Percentiles rank a stretch among this genome's conserved stretches.
phyloP scores from a whole-genome alignment of 2,329 filamentous ascomycete species.

The Ophiostoma perfectum region DNA sequence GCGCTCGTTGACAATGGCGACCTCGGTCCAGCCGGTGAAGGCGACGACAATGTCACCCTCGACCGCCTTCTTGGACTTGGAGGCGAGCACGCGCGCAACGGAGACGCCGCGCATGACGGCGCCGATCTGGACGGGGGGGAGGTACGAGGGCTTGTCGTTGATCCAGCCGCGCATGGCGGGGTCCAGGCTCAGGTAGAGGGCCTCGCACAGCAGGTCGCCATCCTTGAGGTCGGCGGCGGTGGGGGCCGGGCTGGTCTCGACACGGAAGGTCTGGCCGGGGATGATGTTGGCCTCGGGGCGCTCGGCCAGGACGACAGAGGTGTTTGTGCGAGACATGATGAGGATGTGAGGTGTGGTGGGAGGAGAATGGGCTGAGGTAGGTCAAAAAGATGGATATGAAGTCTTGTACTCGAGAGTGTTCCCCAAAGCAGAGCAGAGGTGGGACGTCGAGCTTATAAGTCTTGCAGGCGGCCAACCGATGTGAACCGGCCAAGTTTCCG shows the following conservation, averaged over 20 bases:
- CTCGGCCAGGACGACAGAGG: slow-evolving; percentile 55
- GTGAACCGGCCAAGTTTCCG: slow-evolving; percentile 3
- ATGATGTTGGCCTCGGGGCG: slow-evolving; percentile 57
- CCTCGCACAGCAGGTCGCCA: slow-evolving; percentile 48
- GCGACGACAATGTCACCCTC: slow-evolving; percentile 49
- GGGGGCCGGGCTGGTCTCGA: slow-evolving; percentile 48
- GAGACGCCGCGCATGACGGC: slow-evolving; percentile 54
- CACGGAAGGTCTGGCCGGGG: slow-evolving; percentile 59
- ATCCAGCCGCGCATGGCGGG: slow-evolving; percentile 61
- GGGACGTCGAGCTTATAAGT: slow-evolving; percentile 6
- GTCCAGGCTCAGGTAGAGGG: slow-evolving; percentile 54
- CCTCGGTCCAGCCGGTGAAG: slow-evolving; percentile 53
- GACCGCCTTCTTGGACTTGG: slow-evolving; percentile 42
- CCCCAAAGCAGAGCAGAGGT: background rate
- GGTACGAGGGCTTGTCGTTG: slow-evolving; percentile 46
- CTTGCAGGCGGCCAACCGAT: background rate
- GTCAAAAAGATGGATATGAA: background rate
- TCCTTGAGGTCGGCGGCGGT: slow-evolving; percentile 43
- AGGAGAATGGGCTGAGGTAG: slow-evolving; percentile 1
- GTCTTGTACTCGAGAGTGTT: background rate
- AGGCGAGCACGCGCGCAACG: slow-evolving; percentile 49
- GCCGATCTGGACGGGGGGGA: slow-evolving; percentile 56
- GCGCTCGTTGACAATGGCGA: slow-evolving; percentile 46
- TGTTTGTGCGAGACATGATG: slow-evolving; percentile 23
- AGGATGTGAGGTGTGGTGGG: background rate